A percentile compares a stretch with the other conserved stretches of the same genome.
These are phyloP conservation scores for Catenaria anguillulae DNA, from an alignment of 371 early-diverging fungal species.

Conservation along the genomic window DNA sequence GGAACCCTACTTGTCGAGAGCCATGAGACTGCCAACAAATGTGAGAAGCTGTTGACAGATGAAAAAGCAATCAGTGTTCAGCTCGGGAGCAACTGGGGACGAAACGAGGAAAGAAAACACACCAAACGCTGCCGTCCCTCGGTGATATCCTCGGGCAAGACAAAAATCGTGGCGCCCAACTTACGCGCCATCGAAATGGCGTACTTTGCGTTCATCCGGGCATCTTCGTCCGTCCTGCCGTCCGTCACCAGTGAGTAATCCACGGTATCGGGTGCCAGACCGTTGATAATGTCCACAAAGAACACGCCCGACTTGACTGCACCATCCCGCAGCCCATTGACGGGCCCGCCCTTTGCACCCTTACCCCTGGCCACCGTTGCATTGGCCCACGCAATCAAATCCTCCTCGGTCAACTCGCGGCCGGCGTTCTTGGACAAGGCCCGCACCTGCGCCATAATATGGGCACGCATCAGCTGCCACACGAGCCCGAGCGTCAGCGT, in stretches of 20 bases:
- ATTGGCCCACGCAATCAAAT: constrained; percentile 92
- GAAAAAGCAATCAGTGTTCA: constrained; percentile 58
- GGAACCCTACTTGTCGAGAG: constrained; percentile 27
- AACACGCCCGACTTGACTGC: constrained; percentile 59
- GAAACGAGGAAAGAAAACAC: constrained; percentile 19
- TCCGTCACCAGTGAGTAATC: constrained; percentile 70
- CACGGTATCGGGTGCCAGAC: constrained; percentile 76
- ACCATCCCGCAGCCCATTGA: constrained; percentile 72
- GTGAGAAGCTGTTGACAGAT: constrained; percentile 50
- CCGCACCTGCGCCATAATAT: constrained; percentile 80
- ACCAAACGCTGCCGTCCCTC: constrained; percentile 84
- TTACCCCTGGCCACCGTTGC: constrained; percentile 44
- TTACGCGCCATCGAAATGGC: constrained; percentile 95
- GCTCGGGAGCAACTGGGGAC: constrained; percentile 73
- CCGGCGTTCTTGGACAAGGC: constrained; percentile 57
- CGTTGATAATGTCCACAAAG: constrained; percentile 81
- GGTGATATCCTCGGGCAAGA: constrained; percentile 91
- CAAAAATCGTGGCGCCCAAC: constrained; percentile 93
- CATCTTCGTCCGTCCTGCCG: constrained; percentile 69
- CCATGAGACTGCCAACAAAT: constrained; percentile 81
- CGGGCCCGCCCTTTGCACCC: constrained; percentile 34
- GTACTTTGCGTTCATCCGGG: constrained; percentile 79
- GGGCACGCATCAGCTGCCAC: constrained; percentile 96
- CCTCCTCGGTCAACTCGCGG: constrained; percentile 66
- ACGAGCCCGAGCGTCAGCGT: constrained; percentile 72